These are phyloP conservation scores for Cyclanthera cordifolia DNA, from an alignment of 306 rosid genomes.

Conservation along the genomic window DNA sequence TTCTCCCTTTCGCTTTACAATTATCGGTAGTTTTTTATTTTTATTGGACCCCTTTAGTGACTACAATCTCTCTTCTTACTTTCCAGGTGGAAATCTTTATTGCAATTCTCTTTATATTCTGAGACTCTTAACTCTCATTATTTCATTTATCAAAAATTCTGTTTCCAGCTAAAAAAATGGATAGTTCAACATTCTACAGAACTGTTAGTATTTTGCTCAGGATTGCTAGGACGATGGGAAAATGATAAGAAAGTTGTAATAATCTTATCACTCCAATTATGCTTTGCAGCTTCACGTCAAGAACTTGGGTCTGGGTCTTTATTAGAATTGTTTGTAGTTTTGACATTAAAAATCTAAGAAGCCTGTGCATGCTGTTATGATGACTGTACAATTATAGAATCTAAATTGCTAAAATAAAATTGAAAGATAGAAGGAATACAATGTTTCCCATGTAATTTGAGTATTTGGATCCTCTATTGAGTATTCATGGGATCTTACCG, in stretches of 20 bases:
- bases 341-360: neutral
- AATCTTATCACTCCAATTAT: neutral
- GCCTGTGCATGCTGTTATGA: neutral
- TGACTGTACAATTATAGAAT: neutral
- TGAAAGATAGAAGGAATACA: neutral
- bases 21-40: neutral
- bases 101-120: no score
- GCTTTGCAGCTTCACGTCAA: neutral
- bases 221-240: neutral
- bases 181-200: constrained; percentile 1
- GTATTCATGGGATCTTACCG: no score
- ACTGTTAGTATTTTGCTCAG: neutral
- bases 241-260: neutral
- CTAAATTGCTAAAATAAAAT: neutral
- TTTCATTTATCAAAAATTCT: no score
- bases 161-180: no score
- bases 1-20: constrained; percentile 10
- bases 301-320: neutral
- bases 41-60: no score
- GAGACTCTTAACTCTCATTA: no score
- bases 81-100: no score
- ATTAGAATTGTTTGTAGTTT: neutral
- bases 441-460: no score
- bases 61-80: no score
- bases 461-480: no score